Evolutionary conservation across 768 basidiomycete genomes (phyloP).

Genomic region (Phylloporus arenicola): DNA sequence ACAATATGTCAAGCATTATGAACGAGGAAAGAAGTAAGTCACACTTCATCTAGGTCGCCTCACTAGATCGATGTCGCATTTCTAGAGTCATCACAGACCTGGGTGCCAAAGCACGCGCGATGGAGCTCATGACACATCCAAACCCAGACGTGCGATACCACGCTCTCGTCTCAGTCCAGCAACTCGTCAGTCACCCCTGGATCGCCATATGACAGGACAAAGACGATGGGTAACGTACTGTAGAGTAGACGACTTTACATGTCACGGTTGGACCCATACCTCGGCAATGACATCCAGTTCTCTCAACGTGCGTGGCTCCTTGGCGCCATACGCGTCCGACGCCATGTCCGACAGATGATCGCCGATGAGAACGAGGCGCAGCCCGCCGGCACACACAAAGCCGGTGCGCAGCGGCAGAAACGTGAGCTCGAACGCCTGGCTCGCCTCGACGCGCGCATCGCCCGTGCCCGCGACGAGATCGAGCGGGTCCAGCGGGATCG

Average conservation of each 20-base stretch:
- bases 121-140: conserved; percentile 89
- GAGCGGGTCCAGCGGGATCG: conserved; percentile 41
- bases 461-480: conserved; percentile 25
- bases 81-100: conserved; percentile 73
- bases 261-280: conserved; percentile 51
- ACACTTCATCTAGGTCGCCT: background rate
- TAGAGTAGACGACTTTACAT: conserved; percentile 9
- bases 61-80: background rate
- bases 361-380: conserved; percentile 61
- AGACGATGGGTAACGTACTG: background rate
- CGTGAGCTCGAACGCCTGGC: conserved; percentile 57
- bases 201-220: conserved; percentile 33
- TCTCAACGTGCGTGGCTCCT: conserved; percentile 47
- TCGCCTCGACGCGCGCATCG: conserved; percentile 32
- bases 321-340: conserved; percentile 17
- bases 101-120: conserved; percentile 79
- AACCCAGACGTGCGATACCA: conserved; percentile 90
- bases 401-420: conserved; percentile 58
- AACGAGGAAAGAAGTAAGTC: conserved; percentile 85
- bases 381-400: conserved; percentile 59
- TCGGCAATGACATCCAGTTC: conserved; percentile 73
- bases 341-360: conserved; percentile 42
- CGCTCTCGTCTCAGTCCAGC: conserved; percentile 84
- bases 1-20: conserved; percentile 88
- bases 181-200: conserved; percentile 90